These are phyloP conservation scores for Boehmeria nivea DNA, from an alignment of 306 rosid species.

Conservation along the genomic window DNA sequence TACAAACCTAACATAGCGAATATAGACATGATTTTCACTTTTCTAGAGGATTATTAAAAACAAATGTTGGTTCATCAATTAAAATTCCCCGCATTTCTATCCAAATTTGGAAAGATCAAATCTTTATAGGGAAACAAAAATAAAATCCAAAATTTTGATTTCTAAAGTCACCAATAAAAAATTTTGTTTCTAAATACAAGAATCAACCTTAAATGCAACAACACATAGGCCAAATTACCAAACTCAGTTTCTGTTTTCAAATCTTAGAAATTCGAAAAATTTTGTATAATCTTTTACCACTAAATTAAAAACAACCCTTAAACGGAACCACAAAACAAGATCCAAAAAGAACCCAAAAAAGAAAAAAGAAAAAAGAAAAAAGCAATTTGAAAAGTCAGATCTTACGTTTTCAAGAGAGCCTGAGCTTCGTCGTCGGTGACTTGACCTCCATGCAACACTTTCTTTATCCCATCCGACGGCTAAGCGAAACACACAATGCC, in stretches of 20 bases:
- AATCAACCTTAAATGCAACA: neutral
- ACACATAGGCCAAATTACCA: neutral
- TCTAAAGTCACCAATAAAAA: too few species aligned
- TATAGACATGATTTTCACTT: too few species aligned
- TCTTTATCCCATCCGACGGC: slow-evolving; percentile 70
- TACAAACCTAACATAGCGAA: too few species aligned
- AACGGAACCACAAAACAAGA: neutral
- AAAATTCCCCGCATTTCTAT: neutral
- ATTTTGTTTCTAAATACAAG: too few species aligned
- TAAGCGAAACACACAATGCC: slow-evolving; percentile 12
- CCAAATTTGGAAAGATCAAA: neutral
- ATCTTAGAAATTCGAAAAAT: too few species aligned
- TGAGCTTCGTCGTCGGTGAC: slow-evolving; percentile 57
- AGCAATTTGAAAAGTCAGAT: slow-evolving; percentile 7
- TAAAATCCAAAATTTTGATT: neutral
- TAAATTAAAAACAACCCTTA: too few species aligned
- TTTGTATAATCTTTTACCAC: too few species aligned
- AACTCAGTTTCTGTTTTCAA: too few species aligned
- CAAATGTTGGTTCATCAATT: neutral
- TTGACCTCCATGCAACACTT: slow-evolving; percentile 60
- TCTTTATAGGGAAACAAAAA: neutral
- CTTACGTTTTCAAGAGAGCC: slow-evolving; percentile 46
- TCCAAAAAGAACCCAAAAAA: neutral
- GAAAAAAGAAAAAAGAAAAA: neutral
- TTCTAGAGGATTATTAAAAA: too few species aligned